Percentiles rank a stretch among this genome's conserved stretches.
Conservation (phyloP, 2,329 filamentous ascomycete genomes). For the Cadophora sp. region DNA sequence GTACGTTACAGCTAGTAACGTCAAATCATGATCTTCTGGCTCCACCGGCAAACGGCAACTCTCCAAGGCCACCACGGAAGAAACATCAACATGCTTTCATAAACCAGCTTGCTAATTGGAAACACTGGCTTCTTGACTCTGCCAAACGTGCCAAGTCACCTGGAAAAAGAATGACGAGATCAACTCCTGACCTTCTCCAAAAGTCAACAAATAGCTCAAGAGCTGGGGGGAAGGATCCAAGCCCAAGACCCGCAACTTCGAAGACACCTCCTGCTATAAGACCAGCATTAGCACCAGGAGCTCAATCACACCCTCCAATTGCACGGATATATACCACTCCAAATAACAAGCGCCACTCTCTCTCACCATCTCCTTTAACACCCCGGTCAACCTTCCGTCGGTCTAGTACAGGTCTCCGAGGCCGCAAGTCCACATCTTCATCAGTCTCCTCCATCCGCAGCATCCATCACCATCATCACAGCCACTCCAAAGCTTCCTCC, state of each 20-base stretch:
- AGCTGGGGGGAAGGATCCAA: constrained; percentile 58
- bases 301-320: constrained; percentile 42
- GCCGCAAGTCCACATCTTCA: constrained; percentile 94
- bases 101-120: constrained; percentile 70
- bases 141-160: constrained; percentile 68
- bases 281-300: constrained; percentile 46
- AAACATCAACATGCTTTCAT: constrained; percentile 69
- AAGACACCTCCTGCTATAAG: constrained; percentile 49
- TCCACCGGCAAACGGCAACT: constrained; percentile 49
- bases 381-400: constrained; percentile 86
- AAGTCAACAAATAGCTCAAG: constrained; percentile 52
- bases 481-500: constrained; percentile 93
- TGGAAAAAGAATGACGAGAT: constrained; percentile 49
- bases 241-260: constrained; percentile 65
- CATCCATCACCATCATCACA: constrained; percentile 84
- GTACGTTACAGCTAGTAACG: constrained; percentile 84
- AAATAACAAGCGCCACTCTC: constrained; percentile 75
- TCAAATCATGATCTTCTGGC: constrained; percentile 67
- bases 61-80: constrained; percentile 50
- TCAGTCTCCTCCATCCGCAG: constrained; percentile 93
- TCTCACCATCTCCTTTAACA: constrained; percentile 87
- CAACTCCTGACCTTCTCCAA: constrained; percentile 64
- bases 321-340: constrained; percentile 49
- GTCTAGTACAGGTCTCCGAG: constrained; percentile 81
- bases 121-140: constrained; percentile 76